Conservation (phyloP, 805 yeast species). For the Saccharomycopsis selenospora region DNA sequence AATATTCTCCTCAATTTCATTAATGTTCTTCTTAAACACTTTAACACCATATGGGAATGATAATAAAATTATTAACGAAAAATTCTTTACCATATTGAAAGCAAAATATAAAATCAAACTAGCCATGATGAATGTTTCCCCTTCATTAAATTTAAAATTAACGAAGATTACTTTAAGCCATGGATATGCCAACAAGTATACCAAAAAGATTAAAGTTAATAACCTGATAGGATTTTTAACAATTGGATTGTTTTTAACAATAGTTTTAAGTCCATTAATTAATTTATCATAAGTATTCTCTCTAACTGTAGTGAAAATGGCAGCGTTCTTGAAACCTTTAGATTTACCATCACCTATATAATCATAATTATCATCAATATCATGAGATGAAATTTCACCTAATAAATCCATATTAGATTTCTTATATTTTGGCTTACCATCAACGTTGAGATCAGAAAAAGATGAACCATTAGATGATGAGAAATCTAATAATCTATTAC, state of each 20-base stretch:
- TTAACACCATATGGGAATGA: constrained; percentile 43
- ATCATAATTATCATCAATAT: constrained; percentile 1
- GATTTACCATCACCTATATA: constrained; percentile 1
- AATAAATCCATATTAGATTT: constrained; percentile 10
- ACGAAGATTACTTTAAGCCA: constrained; percentile 22
- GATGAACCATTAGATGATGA: not conserved
- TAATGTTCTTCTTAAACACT: constrained; percentile 31
- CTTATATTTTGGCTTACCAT: constrained; percentile 6
- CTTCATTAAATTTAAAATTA: constrained; percentile 34
- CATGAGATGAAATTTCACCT: constrained; percentile 1
- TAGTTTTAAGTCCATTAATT: constrained; percentile 1
- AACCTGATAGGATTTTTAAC: constrained; percentile 27
- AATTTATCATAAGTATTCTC: constrained; percentile 8
- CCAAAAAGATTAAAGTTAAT: constrained; percentile 38
- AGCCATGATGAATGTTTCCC: constrained; percentile 41
- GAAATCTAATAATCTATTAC: constrained; percentile 22
- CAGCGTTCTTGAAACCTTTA: not conserved
- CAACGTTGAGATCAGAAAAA: not conserved
- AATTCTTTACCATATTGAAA: constrained; percentile 42
- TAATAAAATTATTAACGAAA: constrained; percentile 47
- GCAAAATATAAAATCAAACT: constrained; percentile 40
- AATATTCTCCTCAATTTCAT: constrained; percentile 39
- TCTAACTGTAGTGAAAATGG: not conserved
- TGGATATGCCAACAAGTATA: constrained; percentile 37
- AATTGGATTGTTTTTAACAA: constrained; percentile 2